Evolutionary conservation across 768 basidiomycete genomes (phyloP).

Genomic region (Trametes gibbosa): DNA sequence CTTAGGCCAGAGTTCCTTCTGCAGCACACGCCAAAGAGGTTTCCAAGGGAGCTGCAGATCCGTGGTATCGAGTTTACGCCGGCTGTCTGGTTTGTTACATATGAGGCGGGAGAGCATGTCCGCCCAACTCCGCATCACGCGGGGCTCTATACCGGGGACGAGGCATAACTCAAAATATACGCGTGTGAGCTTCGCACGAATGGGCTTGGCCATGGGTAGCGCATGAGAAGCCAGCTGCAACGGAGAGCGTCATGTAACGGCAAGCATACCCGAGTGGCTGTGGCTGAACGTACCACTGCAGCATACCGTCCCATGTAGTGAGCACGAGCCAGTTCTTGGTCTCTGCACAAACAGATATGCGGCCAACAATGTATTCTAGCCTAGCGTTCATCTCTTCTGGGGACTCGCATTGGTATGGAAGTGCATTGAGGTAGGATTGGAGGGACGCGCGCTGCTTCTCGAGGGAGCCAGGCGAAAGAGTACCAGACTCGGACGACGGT

Average conservation of each 20-base stretch:
- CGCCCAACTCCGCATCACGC: constrained; percentile 70
- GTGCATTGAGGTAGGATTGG: constrained; percentile 59
- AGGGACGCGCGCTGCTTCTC: constrained; percentile 63
- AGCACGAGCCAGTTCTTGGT: constrained; percentile 73
- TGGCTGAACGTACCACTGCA: constrained; percentile 59
- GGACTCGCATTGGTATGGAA: constrained; percentile 75
- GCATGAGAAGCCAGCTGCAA: constrained; percentile 74
- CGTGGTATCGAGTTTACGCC: constrained; percentile 60
- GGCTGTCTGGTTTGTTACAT: constrained; percentile 59
- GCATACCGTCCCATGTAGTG: constrained; percentile 74
- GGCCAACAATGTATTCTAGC: constrained; percentile 67
- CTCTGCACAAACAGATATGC: constrained; percentile 67
- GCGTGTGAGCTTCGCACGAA: constrained; percentile 68
- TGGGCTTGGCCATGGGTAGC: constrained; percentile 72
- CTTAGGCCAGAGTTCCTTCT: constrained; percentile 76
- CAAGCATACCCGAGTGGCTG: not conserved
- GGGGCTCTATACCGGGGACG: constrained; percentile 72
- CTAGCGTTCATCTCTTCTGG: constrained; percentile 67
- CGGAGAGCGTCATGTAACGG: not conserved
- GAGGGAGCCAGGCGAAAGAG: constrained; percentile 33
- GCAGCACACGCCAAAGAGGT: constrained; percentile 71
- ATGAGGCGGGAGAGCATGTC: constrained; percentile 75
- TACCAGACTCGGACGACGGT: constrained; percentile 33
- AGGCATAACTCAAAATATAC: constrained; percentile 80
- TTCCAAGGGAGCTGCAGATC: constrained; percentile 74